Conservation (phyloP, 1,139 yeast genomes). For the Suhomyces terraborum region DNA sequence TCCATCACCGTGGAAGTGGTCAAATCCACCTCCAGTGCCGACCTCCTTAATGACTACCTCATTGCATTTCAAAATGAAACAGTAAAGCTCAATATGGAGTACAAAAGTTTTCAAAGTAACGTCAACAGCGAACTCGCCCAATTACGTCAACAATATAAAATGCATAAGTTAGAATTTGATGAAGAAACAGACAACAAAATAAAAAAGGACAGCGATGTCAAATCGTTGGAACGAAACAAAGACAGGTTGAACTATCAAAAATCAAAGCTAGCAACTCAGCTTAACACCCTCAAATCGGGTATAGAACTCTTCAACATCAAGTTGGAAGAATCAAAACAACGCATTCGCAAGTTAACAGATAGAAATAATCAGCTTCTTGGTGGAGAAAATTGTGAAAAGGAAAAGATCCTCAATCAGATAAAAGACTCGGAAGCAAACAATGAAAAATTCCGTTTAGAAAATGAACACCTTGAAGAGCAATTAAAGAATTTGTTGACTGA, state of each 20-base stretch:
- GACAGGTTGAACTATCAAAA: constrained; percentile 36
- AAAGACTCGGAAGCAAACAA: constrained; percentile 17
- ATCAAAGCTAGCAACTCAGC: constrained; percentile 34
- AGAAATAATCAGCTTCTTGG: constrained; percentile 25
- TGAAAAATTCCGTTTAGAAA: constrained; percentile 21
- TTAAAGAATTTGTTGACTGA: constrained; percentile 28
- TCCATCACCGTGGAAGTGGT: constrained; percentile 16
- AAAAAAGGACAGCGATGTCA: constrained; percentile 36
- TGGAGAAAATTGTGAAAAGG: constrained; percentile 27
- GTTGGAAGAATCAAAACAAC: constrained; percentile 26
- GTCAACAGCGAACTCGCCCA: constrained; percentile 26
- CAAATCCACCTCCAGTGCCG: constrained; percentile 12
- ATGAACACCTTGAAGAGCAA: constrained; percentile 29
- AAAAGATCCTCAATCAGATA: constrained; percentile 22
- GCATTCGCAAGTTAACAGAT: constrained; percentile 30
- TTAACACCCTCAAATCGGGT: constrained; percentile 27
- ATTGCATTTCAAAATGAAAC: constrained; percentile 34
- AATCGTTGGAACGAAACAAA: constrained; percentile 35
- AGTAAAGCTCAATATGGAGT: constrained; percentile 28
- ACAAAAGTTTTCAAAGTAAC: constrained; percentile 23
- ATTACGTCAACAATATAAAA: constrained; percentile 25
- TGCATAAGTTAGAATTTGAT: constrained; percentile 31
- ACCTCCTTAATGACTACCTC: constrained; percentile 28
- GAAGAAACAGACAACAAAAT: constrained; percentile 35
- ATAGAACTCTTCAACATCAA: constrained; percentile 23